Conservation (phyloP, 805 yeast species). For the Cyberlindnera amylophila region DNA sequence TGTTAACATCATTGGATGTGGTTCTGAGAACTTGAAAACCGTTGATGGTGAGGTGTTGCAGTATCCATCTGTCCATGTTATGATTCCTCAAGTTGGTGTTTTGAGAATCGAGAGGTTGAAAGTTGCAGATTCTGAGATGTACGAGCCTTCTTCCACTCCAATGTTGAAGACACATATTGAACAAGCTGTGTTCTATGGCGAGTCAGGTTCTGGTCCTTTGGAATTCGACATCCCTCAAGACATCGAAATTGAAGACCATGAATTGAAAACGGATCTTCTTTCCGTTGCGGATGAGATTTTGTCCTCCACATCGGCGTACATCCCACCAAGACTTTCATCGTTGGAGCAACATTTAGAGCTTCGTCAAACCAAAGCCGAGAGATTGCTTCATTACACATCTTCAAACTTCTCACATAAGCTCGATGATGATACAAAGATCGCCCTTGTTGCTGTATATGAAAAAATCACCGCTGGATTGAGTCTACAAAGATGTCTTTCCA, state of each 20-base stretch:
- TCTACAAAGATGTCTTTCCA: conserved; percentile 10
- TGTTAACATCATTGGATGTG: conserved; percentile 55
- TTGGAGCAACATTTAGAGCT: conserved; percentile 46
- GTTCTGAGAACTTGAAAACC: conserved; percentile 40
- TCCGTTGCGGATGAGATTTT: conserved; percentile 54
- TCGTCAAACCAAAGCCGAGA: conserved; percentile 43
- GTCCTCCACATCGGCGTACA: conserved; percentile 49
- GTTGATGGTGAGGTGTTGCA: conserved; percentile 23
- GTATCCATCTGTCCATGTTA: conserved; percentile 43
- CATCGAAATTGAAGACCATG: conserved; percentile 40
- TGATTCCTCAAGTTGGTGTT: conserved; percentile 59
- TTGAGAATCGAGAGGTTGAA: conserved; percentile 50
- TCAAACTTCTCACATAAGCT: conserved; percentile 41
- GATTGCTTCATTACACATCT: conserved; percentile 42
- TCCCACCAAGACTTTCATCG: conserved; percentile 51
- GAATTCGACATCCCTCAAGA: conserved; percentile 43
- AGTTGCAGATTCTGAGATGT: conserved; percentile 17
- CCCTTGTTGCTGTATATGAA: conserved; percentile 38
- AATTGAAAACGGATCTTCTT: conserved; percentile 48
- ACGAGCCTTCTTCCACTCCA: conserved; percentile 31
- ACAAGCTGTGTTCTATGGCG: conserved; percentile 73
- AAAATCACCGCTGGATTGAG: conserved; percentile 42
- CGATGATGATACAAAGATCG: conserved; percentile 33
- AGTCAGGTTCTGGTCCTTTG: conserved; percentile 40
- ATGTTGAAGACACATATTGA: conserved; percentile 66